Base-by-base conservation (phyloP, 768 basidiomycete species). In the Leccinum arenicola region DNA sequence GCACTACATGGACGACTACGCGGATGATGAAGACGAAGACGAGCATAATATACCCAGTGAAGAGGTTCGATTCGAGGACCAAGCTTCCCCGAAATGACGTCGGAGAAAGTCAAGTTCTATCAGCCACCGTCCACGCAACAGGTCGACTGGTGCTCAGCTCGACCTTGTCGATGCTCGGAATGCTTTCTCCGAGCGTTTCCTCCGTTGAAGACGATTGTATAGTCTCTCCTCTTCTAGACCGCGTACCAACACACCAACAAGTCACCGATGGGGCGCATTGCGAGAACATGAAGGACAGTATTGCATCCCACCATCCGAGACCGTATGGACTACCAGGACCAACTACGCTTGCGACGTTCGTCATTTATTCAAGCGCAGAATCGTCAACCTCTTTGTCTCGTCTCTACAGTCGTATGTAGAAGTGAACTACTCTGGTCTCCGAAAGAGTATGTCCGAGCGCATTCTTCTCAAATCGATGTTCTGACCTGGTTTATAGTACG, bases 381-480 rank as follows among this genome's bases (percentile, higher is more conserved):
- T 98, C 54, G 91, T 93, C 0, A 85, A 80, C 50, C 80, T 29
- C 27, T 29, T 94, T 31, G 31, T 31, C 11, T n/a, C n/a, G n/a
- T n/a, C n/a, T n/a, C n/a, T n/a, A n/a, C n/a, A n/a, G n/a, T n/a
- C 93, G 6, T 99, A 93, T 63, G 85, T 93, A 57, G 93, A 98
- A 67, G 77, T 97, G 58, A 99, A 98, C 72, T 82, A 92, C 70
- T 29, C 93, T 0, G 96, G 95, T 1, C 93, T 98, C 75, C 84
- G 93, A 65, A 98, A 98, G 79, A 95, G 89, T 94, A 70, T 58
- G 85, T 73, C 31, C 52, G 29, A 6, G 10, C 6, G 3, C 11
- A 6, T 49, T 23, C 4, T 3, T 6, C 2, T 17, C 4, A 1
- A n/a, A 15, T 40, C 6, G 2, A 1, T 6, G 27, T 31, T 36